phyloP scores from a whole-genome alignment of 176 grass and related monocot species.

The Hordeum marinum region DNA sequence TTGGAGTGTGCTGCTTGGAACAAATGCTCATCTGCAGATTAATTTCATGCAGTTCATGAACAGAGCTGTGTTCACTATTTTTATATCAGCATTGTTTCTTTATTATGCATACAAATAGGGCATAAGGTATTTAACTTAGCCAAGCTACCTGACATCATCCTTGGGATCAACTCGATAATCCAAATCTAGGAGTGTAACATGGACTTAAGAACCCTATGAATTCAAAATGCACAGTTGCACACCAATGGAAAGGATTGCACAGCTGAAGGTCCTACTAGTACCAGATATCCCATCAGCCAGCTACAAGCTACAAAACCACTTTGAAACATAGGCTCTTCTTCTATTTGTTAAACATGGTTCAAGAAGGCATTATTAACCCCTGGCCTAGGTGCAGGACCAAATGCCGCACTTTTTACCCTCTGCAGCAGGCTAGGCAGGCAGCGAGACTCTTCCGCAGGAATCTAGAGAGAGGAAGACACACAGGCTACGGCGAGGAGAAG shows the following conservation, averaged over 20 bases:
- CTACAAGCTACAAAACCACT: not conserved
- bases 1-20: not conserved
- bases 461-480: not conserved
- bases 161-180: not conserved
- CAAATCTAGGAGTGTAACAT: not conserved
- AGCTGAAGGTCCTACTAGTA: not conserved
- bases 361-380: no score
- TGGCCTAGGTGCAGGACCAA: not conserved
- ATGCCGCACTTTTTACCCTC: not conserved
- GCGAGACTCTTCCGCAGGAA: not conserved
- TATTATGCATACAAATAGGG: not conserved
- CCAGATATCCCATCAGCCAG: not conserved
- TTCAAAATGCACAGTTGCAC: not conserved
- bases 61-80: not conserved
- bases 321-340: not conserved
- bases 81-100: not conserved
- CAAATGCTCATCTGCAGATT: not conserved
- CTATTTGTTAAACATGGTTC: not conserved
- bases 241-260: not conserved
- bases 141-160: not conserved
- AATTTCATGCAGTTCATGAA: constrained; percentile 3
- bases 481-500: not conserved
- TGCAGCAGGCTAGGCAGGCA: not conserved
- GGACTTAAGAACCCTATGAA: not conserved
- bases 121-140: not conserved